Evolutionary conservation across 495 filamentous ascomycete genomes (phyloP).

Genomic region (Mycothermus thermophilus): DNA sequence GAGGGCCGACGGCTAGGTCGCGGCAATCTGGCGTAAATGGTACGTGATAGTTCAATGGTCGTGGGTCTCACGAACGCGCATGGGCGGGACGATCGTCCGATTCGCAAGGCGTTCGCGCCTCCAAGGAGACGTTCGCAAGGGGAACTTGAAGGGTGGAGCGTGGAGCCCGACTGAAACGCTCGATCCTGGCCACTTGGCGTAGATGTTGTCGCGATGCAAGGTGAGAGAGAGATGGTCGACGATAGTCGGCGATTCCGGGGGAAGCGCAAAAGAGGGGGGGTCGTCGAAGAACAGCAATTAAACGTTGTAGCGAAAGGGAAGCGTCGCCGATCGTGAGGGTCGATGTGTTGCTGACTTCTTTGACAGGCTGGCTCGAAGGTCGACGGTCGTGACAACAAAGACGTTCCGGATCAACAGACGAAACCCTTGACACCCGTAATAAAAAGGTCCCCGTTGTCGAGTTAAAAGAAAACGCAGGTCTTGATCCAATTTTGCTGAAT

Average conservation of each 20-base stretch:
- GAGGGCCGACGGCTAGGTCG: conserved; percentile 5
- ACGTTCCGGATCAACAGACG: not conserved
- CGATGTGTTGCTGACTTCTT: not conserved
- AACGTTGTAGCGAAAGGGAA: not conserved
- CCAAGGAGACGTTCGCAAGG: not conserved
- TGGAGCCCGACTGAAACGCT: conserved; percentile 7
- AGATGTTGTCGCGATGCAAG: too few relatives aligned
- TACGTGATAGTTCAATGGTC: conserved; percentile 18
- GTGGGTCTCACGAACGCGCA: conserved; percentile 8
- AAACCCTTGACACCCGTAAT: too few relatives aligned
- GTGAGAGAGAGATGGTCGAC: not conserved
- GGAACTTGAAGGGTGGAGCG: conserved; percentile 2
- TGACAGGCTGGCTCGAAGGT: not conserved
- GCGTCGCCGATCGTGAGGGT: not conserved
- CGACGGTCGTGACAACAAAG: too few relatives aligned
- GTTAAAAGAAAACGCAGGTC: not conserved
- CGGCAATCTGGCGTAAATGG: conserved; percentile 5
- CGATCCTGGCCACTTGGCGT: too few relatives aligned
- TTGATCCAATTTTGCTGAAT: not conserved
- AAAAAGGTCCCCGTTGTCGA: not conserved
- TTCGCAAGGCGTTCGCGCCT: conserved; percentile 5
- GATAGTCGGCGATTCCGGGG: not conserved
- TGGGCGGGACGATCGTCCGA: conserved; percentile 6
- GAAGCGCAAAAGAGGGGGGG: not conserved
- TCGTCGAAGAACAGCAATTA: conserved; percentile 1